Base-by-base conservation (phyloP, 352 stramenopile genomes). In the Sclerospora graminicola region DNA sequence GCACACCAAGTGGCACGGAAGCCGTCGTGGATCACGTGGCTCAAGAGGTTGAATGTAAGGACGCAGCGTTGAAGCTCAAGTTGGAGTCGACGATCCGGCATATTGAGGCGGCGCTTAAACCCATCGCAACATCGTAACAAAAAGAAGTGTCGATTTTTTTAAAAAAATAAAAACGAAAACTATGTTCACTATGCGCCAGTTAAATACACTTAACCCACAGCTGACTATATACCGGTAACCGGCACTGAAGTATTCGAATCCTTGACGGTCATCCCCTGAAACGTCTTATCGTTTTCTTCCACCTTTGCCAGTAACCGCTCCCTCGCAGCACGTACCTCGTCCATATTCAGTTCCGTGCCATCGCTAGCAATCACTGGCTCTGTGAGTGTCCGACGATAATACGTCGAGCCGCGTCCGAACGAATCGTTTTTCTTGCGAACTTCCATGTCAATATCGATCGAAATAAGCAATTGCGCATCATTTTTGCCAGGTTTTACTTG, bases 301-400 rank as follows among this genome's bases (percentile, higher is more conserved):
- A 6, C 3, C 52, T 79, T 66, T 1, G 48, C 26, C n/a, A 48
- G 39, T 45, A 63, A 29, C 8, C 36, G 55, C 27, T 75, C 45
- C 33, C 81, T 67, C 15, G 78, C 81, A 10, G 63, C 43, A 11
- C 80, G 26, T 19, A 91, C 76, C 53, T 93, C 82, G 29, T 89
- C 74, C 64, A 91, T 82, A 52, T 93, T 93, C 14, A 93, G 62
- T 45, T 86, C 74, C 5, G 72, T 66, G 41, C 74, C 76, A 47
- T 93, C 82, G 35, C 48, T 87, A 2, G 74, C 77, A 37, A 91
- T 74, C 27, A 93, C 75, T 0, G 82, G 79, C 13, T 93, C 75
- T 2, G 65, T 70, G 2, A 93, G 61, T 0, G 47, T 45, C 65
- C 87, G 83, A 29, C 82, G 76, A 60, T 81, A 93, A 57, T 75